Base-by-base conservation (phyloP, 2,329 filamentous ascomycete genomes). In the Clarireedia homoeocarpa region DNA sequence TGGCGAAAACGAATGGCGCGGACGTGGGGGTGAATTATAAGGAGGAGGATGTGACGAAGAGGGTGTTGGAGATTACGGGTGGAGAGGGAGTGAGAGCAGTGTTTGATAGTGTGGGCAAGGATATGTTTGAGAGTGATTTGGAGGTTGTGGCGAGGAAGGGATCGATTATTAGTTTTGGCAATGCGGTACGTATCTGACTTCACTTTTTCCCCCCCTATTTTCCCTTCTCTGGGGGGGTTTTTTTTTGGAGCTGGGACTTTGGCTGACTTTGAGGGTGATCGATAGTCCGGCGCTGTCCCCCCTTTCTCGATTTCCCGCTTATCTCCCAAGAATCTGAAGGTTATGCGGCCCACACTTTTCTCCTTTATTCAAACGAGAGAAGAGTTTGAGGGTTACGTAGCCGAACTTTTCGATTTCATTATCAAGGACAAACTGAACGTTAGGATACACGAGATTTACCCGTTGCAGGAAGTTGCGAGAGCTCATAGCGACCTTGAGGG, bases 61-160 rank as follows among this genome's bases (percentile, higher is more conserved):
- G 80, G 67, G 84, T 89, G 3, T 75, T 78, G 63, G 79, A 87
- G 68, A 83, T 89, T 48, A 96, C 91, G 0, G 80, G 76, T 1
- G 86, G 86, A 0, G 74, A 83, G 59, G 91, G 91, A 6, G 84
- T 86, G 2, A 81, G 83, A 61, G 89, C 85, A 9, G 86, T 95
- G 34, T 95, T 91, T 69, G 91, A 96, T 69, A 88, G 89, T 7
- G 89, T 96, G 3, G 91, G 91, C 14, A 89, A 89, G 73, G 78
- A 79, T 50, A 96, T 91, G 0, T 95, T 95, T 73, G 89, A 96
- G 63, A 77, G 81, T 23, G 86, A 86, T 66, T 69, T 96, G 60
- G 83, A 91, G 61, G 80, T 84, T 65, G 77, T 92, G 55, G 87
- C 84, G 62, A 71, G 84, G 61, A 95, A 95, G 75, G 91, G 90